A percentile compares a stretch with the other conserved stretches of the same genome.
Conservation (phyloP, 352 stramenopile genomes). For the Pythium aphanidermatum region DNA sequence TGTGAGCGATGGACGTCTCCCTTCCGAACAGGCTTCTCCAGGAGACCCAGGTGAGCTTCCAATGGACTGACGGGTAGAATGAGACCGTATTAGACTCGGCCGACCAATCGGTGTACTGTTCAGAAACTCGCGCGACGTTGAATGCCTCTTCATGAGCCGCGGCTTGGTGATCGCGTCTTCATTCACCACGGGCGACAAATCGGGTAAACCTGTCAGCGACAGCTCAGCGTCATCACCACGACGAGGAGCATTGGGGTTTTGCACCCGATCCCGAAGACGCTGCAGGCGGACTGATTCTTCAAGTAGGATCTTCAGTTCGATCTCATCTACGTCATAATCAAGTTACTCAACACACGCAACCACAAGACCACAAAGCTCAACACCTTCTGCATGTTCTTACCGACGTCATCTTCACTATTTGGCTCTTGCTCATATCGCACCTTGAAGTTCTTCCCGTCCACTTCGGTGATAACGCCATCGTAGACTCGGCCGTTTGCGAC, state of each 20-base stretch:
- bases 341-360: neutral
- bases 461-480: conserved; percentile 48
- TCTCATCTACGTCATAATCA: conserved; percentile 32
- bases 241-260: neutral
- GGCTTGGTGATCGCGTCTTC: conserved; percentile 2
- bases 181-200: conserved; percentile 26
- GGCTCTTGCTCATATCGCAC: conserved; percentile 61
- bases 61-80: conserved; percentile 25
- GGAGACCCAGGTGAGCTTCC: neutral
- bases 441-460: conserved; percentile 40
- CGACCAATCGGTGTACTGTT: neutral
- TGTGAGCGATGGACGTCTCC: neutral
- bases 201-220: conserved; percentile 42
- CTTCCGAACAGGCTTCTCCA: too few relatives aligned
- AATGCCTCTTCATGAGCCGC: conserved; percentile 31
- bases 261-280: conserved; percentile 25
- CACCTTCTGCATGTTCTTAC: conserved; percentile 21
- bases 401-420: conserved; percentile 56
- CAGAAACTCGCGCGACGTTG: conserved; percentile 16
- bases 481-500: conserved; percentile 56
- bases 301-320: conserved; percentile 75
- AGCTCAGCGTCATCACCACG: conserved; percentile 37
- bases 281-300: conserved; percentile 54
- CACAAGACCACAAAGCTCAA: neutral
- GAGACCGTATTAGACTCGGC: conserved; percentile 26